These are phyloP conservation scores for Tubosaeta sp. DNA, from an alignment of 768 basidiomycete species.

Conservation along the genomic window DNA sequence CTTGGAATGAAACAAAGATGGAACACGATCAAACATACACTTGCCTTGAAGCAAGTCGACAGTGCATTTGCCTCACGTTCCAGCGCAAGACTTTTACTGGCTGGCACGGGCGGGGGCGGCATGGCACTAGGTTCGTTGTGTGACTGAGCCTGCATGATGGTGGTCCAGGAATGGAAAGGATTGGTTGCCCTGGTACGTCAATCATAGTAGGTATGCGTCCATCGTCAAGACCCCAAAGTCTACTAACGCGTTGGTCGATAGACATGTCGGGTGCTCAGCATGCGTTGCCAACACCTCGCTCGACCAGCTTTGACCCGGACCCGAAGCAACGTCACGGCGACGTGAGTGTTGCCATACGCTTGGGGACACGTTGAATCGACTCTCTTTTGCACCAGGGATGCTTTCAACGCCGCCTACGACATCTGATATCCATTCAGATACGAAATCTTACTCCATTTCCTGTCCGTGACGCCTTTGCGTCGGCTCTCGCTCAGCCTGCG, in stretches of 20 bases:
- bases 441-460: conserved; percentile 85
- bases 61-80: conserved; percentile 65
- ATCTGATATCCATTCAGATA: conserved; percentile 69
- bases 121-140: conserved; percentile 35
- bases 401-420: conserved; percentile 64
- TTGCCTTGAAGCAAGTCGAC: conserved; percentile 53
- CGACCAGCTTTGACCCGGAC: conserved; percentile 17
- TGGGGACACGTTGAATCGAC: neutral
- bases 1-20: conserved; percentile 1
- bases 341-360: conserved; percentile 9
- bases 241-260: neutral
- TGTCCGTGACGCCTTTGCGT: conserved; percentile 66
- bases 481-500: conserved; percentile 65
- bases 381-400: conserved; percentile 12
- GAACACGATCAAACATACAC: conserved; percentile 2
- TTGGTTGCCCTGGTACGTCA: too few species aligned
- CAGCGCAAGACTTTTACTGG: conserved; percentile 39
- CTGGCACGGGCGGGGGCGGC: conserved; percentile 50
- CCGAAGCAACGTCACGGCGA: conserved; percentile 3
- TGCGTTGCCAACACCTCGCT: conserved; percentile 10
- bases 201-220: conserved; percentile 4
- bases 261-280: conserved; percentile 24
- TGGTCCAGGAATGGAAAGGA: conserved; percentile 25
- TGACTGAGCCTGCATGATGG: conserved; percentile 44
- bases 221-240: neutral